Conservation (phyloP, 345 rosid genomes). For the Iberis pinnata region DNA sequence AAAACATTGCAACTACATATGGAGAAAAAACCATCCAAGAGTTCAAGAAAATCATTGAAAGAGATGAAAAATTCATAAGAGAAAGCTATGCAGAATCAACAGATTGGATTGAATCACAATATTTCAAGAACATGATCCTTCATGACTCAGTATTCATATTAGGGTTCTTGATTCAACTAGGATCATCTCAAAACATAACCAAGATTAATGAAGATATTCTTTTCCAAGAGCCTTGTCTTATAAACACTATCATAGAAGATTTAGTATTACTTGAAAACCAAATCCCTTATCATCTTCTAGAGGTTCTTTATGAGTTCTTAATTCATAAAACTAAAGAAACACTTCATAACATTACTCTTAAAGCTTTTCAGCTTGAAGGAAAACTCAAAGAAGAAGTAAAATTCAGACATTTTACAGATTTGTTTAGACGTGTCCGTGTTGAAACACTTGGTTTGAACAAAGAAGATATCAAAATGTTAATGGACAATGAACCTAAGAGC, state of each 20-base stretch:
- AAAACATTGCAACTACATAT: not conserved
- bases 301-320: constrained; percentile 4
- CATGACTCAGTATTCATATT: constrained; percentile 25
- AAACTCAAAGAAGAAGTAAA: not conserved
- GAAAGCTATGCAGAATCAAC: constrained; percentile 28
- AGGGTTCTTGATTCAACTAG: constrained; percentile 6
- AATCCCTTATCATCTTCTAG: constrained; percentile 20
- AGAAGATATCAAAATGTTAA: not conserved
- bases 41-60: constrained; percentile 6
- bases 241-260: constrained; percentile 13
- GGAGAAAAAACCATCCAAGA: not conserved
- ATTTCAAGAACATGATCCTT: constrained; percentile 17
- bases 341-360: not conserved
- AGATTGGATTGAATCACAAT: constrained; percentile 11
- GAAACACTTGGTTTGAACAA: constrained; percentile 14
- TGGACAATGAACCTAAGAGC: not conserved
- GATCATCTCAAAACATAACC: not conserved
- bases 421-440: constrained; percentile 17
- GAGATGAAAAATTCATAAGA: constrained; percentile 6
- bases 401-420: constrained; percentile 26
- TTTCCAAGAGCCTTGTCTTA: constrained; percentile 8
- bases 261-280: constrained; percentile 27
- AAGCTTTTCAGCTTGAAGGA: not conserved
- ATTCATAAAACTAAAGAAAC: not conserved
- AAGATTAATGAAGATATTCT: not conserved